Evolutionary conservation across 768 basidiomycete genomes (phyloP).

Genomic region (Pulveroboletus sp.): DNA sequence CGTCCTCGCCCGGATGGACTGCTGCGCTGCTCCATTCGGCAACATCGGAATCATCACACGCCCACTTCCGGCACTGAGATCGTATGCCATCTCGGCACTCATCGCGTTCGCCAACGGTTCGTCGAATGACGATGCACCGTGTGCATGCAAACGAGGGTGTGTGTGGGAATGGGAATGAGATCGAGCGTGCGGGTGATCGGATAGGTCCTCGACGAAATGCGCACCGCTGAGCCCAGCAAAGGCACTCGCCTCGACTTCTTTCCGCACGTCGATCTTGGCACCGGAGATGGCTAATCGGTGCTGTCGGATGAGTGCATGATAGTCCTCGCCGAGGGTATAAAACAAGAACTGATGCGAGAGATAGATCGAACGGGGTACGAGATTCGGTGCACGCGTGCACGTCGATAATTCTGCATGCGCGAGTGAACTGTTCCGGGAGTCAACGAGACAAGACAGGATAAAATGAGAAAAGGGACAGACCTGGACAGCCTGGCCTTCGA

Average conservation of each 20-base stretch:
- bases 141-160: conserved; percentile 38
- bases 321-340: conserved; percentile 67
- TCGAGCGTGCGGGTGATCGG: conserved; percentile 3
- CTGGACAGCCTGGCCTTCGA: conserved; percentile 8
- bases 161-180: conserved; percentile 3
- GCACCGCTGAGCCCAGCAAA: conserved; percentile 30
- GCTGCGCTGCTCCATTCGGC: conserved; percentile 57
- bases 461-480: conserved; percentile 5
- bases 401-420: conserved; percentile 83
- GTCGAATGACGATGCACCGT: conserved; percentile 51
- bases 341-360: conserved; percentile 84
- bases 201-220: conserved; percentile 22
- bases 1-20: conserved; percentile 1
- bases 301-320: conserved; percentile 69
- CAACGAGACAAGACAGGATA: neutral
- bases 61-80: conserved; percentile 36
- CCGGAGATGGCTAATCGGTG: conserved; percentile 56
- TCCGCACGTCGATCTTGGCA: conserved; percentile 62
- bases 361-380: conserved; percentile 75
- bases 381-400: conserved; percentile 47
- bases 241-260: conserved; percentile 63
- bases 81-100: conserved; percentile 53
- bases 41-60: conserved; percentile 58
- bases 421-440: conserved; percentile 38
- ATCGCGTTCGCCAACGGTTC: conserved; percentile 76